Conservation (phyloP, 345 rosid genomes). For the Zanthoxylum bungeanum region DNA sequence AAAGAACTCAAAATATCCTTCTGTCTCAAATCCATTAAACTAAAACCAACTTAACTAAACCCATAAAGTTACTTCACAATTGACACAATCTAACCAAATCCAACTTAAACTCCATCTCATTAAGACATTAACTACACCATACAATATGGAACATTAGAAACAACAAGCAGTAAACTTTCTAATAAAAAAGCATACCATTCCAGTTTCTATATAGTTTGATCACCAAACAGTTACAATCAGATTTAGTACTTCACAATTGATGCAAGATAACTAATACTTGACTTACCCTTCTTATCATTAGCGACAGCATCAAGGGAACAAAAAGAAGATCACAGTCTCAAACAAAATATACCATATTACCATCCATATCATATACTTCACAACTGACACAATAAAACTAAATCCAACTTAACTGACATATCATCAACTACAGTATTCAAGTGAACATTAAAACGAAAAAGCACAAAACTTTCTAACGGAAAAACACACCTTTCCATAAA, state of each 20-base stretch:
- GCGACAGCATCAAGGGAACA: background rate
- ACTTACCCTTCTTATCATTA: background rate
- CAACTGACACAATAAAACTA: background rate
- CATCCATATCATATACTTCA: background rate
- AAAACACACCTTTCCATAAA: constrained; percentile 25
- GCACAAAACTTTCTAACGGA: background rate
- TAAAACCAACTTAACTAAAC: too few relatives aligned
- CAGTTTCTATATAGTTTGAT: background rate
- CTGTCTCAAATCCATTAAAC: too few relatives aligned
- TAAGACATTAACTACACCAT: too few relatives aligned
- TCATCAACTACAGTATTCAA: background rate
- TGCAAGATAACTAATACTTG: background rate
- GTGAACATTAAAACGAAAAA: background rate
- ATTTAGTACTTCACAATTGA: background rate
- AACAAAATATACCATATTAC: background rate
- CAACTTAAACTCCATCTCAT: too few relatives aligned
- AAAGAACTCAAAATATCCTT: too few relatives aligned
- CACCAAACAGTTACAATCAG: background rate
- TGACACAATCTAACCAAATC: too few relatives aligned
- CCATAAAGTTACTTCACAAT: too few relatives aligned
- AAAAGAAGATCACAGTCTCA: background rate
- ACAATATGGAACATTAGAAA: too few relatives aligned
- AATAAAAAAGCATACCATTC: too few relatives aligned
- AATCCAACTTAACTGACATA: background rate
- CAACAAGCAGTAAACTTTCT: too few relatives aligned